Evolutionary conservation across 495 filamentous ascomycete species (phyloP), one percentile per base, ranked within the genome.

Genomic region (Xylaria curta): DNA sequence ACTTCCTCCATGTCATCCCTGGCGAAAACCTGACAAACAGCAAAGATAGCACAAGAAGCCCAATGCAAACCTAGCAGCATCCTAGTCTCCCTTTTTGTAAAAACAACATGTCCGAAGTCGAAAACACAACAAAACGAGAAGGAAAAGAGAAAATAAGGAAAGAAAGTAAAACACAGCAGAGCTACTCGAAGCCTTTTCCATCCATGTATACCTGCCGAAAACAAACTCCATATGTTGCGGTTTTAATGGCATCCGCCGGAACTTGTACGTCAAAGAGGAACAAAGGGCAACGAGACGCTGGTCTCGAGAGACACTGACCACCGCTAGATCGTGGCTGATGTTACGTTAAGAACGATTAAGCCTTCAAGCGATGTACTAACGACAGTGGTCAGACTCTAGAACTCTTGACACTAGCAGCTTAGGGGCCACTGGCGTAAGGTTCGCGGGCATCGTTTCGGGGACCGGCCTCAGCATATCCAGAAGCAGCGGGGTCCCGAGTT

Each of bases 361-460:
- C 31, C n/a, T 71, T 76, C 73, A 67, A 59, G 69, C 72, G 77
- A 76, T 70, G 62, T 69, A 76, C 74, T 69, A 71, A 68, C 44
- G 70, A 72, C 70, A 59, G 72, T 59, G 17, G 44, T 10, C 31
- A 46, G 46, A 26, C 12, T 15, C 60, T 54, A 33, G 38, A 71
- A 47, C 33, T 19, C 33, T 36, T 36, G 17, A 24, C 24, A 36
- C 40, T 26, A 58, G 44, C 65, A 42, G 21, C 68, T 75, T 63
- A 80, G 53, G 76, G 75, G 66, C 74, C 76, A 81, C 86, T 83
- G 78, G 82, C 83, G 75, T 90, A 91, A 65, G 86, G 81, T 67
- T 90, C 91, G 71, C 91, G 89, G 72, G 82, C 81, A 46, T 91
- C 90, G 73, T 85, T 84, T 72, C 90, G 89, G 78, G 89, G 83